phyloP scores from a whole-genome alignment of 192 early-diverging fungal species.

The Umbelopsis isabellina region DNA sequence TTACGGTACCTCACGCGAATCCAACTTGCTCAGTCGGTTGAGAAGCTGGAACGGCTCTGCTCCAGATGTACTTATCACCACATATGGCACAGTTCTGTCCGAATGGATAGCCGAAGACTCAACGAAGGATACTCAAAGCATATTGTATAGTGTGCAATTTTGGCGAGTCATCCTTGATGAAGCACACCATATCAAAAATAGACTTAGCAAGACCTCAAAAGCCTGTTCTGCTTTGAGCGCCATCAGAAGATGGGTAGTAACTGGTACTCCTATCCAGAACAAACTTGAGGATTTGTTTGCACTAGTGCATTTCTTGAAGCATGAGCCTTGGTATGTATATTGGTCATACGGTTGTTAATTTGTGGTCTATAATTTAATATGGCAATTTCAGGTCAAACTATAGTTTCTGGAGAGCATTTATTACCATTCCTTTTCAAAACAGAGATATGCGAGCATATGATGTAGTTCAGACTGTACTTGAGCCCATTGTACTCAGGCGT shows the following conservation, averaged over 20 bases:
- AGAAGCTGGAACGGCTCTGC: conserved; percentile 43
- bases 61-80: conserved; percentile 55
- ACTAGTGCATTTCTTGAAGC: conserved; percentile 80
- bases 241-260: conserved; percentile 83
- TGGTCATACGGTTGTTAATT: too few species aligned
- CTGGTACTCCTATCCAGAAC: conserved; percentile 85
- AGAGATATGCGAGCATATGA: conserved; percentile 50
- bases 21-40: conserved; percentile 30
- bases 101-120: conserved; percentile 31
- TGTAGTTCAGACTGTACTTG: conserved; percentile 70
- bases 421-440: conserved; percentile 74
- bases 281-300: conserved; percentile 86
- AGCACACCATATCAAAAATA: conserved; percentile 90
- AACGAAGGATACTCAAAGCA: conserved; percentile 20
- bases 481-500: conserved; percentile 77
- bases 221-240: conserved; percentile 72
- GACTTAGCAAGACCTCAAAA: conserved; percentile 71
- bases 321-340: conserved; percentile 39
- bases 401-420: conserved; percentile 77
- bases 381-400: conserved; percentile 51
- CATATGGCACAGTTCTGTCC: conserved; percentile 52
- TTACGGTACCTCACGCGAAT: conserved; percentile 43
- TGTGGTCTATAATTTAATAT: background rate
- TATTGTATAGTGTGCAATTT: conserved; percentile 74
- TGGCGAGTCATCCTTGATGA: conserved; percentile 91